A percentile compares a stretch with the other conserved stretches of the same genome.
Evolutionary conservation across 2,329 filamentous ascomycete genomes (phyloP).

Genomic region (Xylaria sp.): DNA sequence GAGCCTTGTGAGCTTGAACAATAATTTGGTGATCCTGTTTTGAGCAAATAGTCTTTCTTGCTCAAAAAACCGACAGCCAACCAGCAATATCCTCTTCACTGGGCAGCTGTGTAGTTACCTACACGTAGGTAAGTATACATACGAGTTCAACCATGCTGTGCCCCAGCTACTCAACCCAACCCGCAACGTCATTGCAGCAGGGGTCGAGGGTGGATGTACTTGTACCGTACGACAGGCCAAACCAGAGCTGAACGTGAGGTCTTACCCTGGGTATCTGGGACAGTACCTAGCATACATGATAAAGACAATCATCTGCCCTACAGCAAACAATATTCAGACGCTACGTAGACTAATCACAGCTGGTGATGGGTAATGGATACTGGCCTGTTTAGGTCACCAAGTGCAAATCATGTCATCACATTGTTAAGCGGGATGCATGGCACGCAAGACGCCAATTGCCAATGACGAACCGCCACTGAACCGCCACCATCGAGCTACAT

Average conservation of each 20-base stretch:
- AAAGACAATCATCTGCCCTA: background rate
- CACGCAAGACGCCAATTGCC: background rate
- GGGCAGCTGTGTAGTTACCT: too few species aligned
- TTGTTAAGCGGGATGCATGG: slow-evolving; percentile 20
- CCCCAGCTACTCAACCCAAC: background rate
- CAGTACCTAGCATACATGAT: background rate
- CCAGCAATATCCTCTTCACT: background rate
- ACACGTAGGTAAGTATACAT: too few species aligned
- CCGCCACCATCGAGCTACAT: slow-evolving; percentile 12
- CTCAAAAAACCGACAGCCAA: too few species aligned
- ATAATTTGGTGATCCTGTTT: background rate
- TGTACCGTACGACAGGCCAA: background rate
- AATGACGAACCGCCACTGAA: background rate
- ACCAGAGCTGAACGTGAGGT: background rate
- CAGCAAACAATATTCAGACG: background rate
- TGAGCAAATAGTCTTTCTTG: too few species aligned
- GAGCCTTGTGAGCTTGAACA: background rate
- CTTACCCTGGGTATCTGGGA: background rate
- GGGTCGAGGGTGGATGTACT: background rate
- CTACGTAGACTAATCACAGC: background rate
- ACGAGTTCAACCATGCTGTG: too few species aligned
- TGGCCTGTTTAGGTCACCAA: slow-evolving; percentile 7
- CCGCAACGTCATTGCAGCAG: background rate
- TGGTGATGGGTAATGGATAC: background rate
- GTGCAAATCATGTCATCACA: slow-evolving; percentile 29